Conservation (phyloP, 106 monocot genomes). For the Dendrobium nobile region DNA sequence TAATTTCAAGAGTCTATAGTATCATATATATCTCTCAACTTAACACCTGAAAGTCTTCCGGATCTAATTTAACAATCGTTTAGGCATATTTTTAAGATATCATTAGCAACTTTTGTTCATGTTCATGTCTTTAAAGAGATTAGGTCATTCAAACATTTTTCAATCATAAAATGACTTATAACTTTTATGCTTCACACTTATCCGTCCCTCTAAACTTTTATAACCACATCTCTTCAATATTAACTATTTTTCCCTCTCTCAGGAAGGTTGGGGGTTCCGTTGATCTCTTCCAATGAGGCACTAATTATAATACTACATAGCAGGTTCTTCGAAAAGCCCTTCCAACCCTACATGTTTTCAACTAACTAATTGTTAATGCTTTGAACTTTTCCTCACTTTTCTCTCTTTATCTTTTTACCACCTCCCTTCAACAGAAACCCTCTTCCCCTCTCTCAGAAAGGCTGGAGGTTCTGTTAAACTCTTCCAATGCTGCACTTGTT, state of each 20-base stretch:
- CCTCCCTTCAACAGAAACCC: neutral
- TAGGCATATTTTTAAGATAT: neutral
- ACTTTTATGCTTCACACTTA: no score
- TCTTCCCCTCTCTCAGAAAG: neutral
- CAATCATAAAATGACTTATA: no score
- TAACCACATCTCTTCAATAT: neutral
- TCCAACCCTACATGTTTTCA: neutral
- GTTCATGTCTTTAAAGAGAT: neutral
- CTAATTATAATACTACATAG: neutral
- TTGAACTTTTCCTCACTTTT: neutral
- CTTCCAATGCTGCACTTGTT: neutral
- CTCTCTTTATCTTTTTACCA: neutral
- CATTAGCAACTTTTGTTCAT: neutral
- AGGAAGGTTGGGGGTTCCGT: neutral
- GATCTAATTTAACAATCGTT: neutral
- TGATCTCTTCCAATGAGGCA: neutral
- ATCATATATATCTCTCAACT: neutral
- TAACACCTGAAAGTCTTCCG: neutral
- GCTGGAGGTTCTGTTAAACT: neutral
- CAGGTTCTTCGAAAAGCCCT: neutral
- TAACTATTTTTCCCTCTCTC: neutral
- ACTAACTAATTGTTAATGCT: neutral
- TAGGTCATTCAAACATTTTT: neutral
- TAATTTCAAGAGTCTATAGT: neutral
- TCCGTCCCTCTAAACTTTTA: neutral